A percentile compares a stretch with the other conserved stretches of the same genome.
These are phyloP conservation scores for Camelina sativa DNA, from an alignment of 345 rosid species.

Conservation along the genomic window DNA sequence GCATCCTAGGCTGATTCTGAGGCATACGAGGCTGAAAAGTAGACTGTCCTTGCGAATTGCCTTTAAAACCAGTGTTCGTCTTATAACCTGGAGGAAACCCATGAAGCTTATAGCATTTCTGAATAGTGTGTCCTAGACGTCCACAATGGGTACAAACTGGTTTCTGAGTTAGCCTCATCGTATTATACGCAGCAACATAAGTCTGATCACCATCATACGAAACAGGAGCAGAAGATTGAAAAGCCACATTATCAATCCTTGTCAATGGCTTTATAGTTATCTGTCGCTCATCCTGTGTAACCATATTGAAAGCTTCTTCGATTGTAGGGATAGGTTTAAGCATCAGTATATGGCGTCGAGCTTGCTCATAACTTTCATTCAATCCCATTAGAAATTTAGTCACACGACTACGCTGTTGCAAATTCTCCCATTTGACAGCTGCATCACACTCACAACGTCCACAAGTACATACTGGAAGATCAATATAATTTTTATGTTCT, in stretches of 20 bases:
- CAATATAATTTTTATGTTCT: too few species aligned
- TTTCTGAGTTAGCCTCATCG: neutral
- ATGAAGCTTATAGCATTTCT: neutral
- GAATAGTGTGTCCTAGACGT: neutral
- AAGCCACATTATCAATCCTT: neutral
- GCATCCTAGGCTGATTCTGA: too few species aligned
- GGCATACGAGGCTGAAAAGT: too few species aligned
- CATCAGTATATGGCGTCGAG: too few species aligned
- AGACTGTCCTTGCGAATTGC: too few species aligned
- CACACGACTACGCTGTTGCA: too few species aligned
- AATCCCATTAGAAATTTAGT: too few species aligned
- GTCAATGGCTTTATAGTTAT: neutral
- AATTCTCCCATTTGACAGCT: too few species aligned
- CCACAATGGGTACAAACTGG: neutral
- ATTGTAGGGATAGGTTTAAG: neutral
- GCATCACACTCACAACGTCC: too few species aligned
- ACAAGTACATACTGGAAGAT: too few species aligned
- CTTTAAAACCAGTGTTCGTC: neutral
- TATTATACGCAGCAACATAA: neutral
- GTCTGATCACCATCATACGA: neutral
- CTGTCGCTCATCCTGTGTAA: neutral
- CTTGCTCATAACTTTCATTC: too few species aligned
- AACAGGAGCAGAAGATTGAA: neutral
- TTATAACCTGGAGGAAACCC: neutral
- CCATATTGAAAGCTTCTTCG: neutral